Evolutionary conservation across 2,329 filamentous ascomycete species (phyloP).

Genomic region (Hymenoscyphus infarciens): DNA sequence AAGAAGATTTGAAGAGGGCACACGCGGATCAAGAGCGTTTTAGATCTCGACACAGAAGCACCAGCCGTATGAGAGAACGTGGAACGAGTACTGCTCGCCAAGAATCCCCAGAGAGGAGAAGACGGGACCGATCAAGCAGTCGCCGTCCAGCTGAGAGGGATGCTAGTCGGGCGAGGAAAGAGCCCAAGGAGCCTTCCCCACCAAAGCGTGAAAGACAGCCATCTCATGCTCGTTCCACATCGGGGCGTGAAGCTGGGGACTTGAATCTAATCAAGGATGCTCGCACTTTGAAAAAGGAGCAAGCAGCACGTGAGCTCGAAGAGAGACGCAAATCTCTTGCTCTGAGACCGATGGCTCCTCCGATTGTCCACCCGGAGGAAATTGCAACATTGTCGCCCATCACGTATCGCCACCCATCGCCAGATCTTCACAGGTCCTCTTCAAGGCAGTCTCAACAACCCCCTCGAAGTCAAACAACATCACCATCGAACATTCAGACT

Average conservation of each 20-base stretch:
- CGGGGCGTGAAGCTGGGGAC: slow-evolving; percentile 51
- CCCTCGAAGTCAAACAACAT: slow-evolving; percentile 61
- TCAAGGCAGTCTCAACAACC: slow-evolving; percentile 39
- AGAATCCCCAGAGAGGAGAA: slow-evolving; percentile 33
- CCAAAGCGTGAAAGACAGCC: slow-evolving; percentile 23
- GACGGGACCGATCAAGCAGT: slow-evolving; percentile 33
- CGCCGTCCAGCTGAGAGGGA: slow-evolving; percentile 29
- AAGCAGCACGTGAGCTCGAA: slow-evolving; percentile 81
- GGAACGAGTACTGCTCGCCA: slow-evolving; percentile 32
- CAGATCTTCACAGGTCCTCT: slow-evolving; percentile 29
- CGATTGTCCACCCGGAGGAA: slow-evolving; percentile 71
- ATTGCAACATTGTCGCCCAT: slow-evolving; percentile 39
- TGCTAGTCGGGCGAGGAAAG: slow-evolving; percentile 25
- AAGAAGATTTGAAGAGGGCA: slow-evolving; percentile 55
- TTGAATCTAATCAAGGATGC: slow-evolving; percentile 56
- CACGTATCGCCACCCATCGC: slow-evolving; percentile 25
- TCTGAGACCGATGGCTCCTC: slow-evolving; percentile 72
- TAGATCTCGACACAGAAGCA: slow-evolving; percentile 51
- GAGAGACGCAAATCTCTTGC: slow-evolving; percentile 82
- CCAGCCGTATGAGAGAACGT: slow-evolving; percentile 40
- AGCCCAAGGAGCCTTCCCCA: slow-evolving; percentile 25
- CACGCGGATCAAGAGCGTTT: slow-evolving; percentile 54
- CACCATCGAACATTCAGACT: slow-evolving; percentile 34
- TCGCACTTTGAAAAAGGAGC: slow-evolving; percentile 64
- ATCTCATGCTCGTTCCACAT: slow-evolving; percentile 38